These are phyloP conservation scores for Hydnum rufescens DNA, from an alignment of 768 basidiomycete species.

Conservation along the genomic window DNA sequence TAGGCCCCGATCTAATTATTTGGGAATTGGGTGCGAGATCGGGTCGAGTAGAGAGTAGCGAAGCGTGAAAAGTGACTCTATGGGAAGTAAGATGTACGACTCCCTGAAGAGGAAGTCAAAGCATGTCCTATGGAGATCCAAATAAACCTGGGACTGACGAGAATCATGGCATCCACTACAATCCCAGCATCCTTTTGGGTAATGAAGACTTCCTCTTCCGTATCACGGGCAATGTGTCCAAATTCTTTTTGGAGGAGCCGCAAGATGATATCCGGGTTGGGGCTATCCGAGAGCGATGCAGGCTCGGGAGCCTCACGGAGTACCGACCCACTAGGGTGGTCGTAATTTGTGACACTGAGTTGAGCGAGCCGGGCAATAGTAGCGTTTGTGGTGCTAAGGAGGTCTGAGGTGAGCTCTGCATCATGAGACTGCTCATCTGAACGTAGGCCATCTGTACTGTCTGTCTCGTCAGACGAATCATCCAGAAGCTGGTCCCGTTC, in stretches of 20 bases:
- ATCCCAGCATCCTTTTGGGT: constrained; percentile 33
- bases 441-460: neutral
- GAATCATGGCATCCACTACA: constrained; percentile 17
- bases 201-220: constrained; percentile 29
- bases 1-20: constrained; percentile 31
- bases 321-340: neutral
- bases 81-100: constrained; percentile 47
- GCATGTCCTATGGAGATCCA: constrained; percentile 1
- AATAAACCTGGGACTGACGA: constrained; percentile 4
- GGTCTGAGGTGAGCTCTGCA: neutral
- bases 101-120: constrained; percentile 25
- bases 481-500: neutral
- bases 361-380: constrained; percentile 21
- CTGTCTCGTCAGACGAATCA: neutral
- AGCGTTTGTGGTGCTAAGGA: neutral
- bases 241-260: constrained; percentile 35
- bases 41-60: constrained; percentile 29
- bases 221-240: constrained; percentile 28
- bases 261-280: neutral
- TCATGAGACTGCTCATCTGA: neutral
- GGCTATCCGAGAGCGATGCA: neutral
- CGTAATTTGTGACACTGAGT: constrained; percentile 19
- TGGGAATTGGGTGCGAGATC: constrained; percentile 15
- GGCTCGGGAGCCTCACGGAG: neutral
- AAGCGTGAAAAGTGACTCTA: constrained; percentile 44